Evolutionary conservation across 768 basidiomycete genomes (phyloP).

Genomic region (Termitomyces sp.): DNA sequence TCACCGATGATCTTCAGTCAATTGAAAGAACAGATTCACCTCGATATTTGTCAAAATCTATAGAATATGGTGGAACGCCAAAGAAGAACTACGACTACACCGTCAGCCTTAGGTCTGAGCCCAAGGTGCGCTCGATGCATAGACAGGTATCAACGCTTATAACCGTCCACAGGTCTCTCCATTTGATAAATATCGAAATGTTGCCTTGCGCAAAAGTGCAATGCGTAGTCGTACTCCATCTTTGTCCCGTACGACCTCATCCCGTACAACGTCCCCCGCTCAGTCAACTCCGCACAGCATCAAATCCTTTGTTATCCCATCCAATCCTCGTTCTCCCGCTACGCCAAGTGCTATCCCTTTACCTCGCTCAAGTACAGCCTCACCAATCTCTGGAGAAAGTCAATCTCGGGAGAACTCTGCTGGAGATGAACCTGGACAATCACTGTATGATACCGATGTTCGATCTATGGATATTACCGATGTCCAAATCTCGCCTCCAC

Average conservation of each 20-base stretch:
- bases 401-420: slow-evolving; percentile 21
- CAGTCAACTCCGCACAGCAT: slow-evolving; percentile 66
- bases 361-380: slow-evolving; percentile 49
- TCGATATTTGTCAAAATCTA: slow-evolving; percentile 32
- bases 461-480: slow-evolving; percentile 56
- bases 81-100: slow-evolving; percentile 61
- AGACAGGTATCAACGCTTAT: not conserved
- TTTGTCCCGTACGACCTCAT: slow-evolving; percentile 59
- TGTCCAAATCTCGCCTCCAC: slow-evolving; percentile 44
- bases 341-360: slow-evolving; percentile 48
- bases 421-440: slow-evolving; percentile 26
- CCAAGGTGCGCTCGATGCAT: slow-evolving; percentile 41
- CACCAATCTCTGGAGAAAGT: slow-evolving; percentile 40
- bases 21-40: slow-evolving; percentile 58
- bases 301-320: slow-evolving; percentile 41
- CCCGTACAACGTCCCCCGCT: slow-evolving; percentile 55
- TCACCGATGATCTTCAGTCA: slow-evolving; percentile 57
- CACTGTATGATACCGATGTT: slow-evolving; percentile 32
- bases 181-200: slow-evolving; percentile 61
- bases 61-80: slow-evolving; percentile 39
- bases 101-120: slow-evolving; percentile 57
- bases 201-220: slow-evolving; percentile 52
- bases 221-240: slow-evolving; percentile 63
- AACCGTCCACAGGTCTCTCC: slow-evolving; percentile 52
- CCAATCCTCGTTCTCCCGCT: slow-evolving; percentile 44